These are phyloP conservation scores for Melastoma candidum DNA, from an alignment of 441 rosid genomes.

Conservation along the genomic window DNA sequence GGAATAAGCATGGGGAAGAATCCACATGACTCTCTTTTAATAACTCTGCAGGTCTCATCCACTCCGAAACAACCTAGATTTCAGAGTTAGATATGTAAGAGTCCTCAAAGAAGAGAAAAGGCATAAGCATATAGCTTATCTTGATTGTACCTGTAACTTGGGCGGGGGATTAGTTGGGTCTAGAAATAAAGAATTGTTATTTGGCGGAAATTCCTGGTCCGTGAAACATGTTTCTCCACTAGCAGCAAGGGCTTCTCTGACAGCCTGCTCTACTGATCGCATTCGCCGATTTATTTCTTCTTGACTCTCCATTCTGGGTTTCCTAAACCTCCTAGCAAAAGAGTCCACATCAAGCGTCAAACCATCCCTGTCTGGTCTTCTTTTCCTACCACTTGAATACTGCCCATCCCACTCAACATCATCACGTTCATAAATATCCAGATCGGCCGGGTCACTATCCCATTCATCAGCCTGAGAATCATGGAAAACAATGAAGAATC, in stretches of 20 bases:
- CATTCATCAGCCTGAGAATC: conserved; percentile 85
- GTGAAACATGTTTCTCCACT: conserved; percentile 86
- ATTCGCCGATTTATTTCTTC: conserved; percentile 96
- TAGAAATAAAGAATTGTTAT: conserved; percentile 77
- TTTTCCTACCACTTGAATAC: conserved; percentile 97
- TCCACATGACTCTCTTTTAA: conserved; percentile 53
- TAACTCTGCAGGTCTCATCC: conserved; percentile 95
- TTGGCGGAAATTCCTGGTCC: conserved; percentile 99
- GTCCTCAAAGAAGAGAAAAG: background rate
- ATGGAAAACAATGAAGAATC: conserved; percentile 17
- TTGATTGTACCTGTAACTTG: conserved; percentile 72
- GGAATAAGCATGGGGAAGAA: conserved; percentile 78
- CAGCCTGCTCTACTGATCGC: conserved; percentile 97
- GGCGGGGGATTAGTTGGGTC: conserved; percentile 79
- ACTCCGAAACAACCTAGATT: conserved; percentile 86
- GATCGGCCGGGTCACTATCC: conserved; percentile 99
- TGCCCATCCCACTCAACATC: conserved; percentile 99
- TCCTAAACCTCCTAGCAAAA: conserved; percentile 86
- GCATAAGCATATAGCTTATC: conserved; percentile 1
- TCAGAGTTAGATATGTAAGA: background rate
- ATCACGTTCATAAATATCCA: conserved; percentile 96
- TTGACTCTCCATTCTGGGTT: conserved; percentile 91
- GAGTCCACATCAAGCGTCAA: conserved; percentile 72
- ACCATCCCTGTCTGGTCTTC: conserved; percentile 81
- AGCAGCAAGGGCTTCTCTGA: conserved; percentile 90